Base-by-base conservation (phyloP, 768 basidiomycete genomes). In the Serpula lacrymans region DNA sequence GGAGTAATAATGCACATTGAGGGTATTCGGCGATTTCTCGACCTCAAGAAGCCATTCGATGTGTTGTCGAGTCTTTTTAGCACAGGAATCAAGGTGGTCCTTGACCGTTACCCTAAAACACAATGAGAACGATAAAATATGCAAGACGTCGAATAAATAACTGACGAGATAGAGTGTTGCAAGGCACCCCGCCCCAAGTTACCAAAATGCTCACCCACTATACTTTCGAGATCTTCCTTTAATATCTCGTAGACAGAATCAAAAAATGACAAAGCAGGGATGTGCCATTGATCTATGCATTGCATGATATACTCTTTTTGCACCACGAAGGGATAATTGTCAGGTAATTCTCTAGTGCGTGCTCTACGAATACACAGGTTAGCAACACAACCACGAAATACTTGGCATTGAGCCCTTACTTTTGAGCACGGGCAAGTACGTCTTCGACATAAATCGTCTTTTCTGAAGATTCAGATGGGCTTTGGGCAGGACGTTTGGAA, bases 321-420 rank as follows among this genome's bases (percentile, higher is more conserved):
- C 0, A 87, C 78, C 0, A 78, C 63, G 44, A 80, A 86, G 0
- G 84, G 84, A 44, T 77, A 82, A 44, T 74, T 71, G 11, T 75
- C 80, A 0, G 84, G 84, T 0, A 88, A 69, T 49, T 88, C 84
- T 1, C 87, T 75, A 1, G 84, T 81, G 3, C 80, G 71, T 1
- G 85, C 76, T 16, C 87, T 88, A 41, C n/a, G n/a, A n/a, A n/a
- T n/a, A n/a, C n/a, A n/a, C n/a, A n/a, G n/a, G n/a, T n/a, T n/a
- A n/a, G 11, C 3, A 14, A 43, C n/a, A 26, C 18, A 6, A 11
- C 18, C 24, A 14, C 10, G 24, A 20, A 14, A n/a, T n/a, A n/a
- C n/a, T n/a, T 14, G 3, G 0, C 13, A 7, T n/a, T n/a, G n/a
- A 24, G 4, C 2, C 61, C 76, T 17, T 52, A 82, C 83, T 62